These are phyloP conservation scores for Aspergillus jensenii DNA, from an alignment of 2,329 filamentous ascomycete genomes.

Conservation along the genomic window DNA sequence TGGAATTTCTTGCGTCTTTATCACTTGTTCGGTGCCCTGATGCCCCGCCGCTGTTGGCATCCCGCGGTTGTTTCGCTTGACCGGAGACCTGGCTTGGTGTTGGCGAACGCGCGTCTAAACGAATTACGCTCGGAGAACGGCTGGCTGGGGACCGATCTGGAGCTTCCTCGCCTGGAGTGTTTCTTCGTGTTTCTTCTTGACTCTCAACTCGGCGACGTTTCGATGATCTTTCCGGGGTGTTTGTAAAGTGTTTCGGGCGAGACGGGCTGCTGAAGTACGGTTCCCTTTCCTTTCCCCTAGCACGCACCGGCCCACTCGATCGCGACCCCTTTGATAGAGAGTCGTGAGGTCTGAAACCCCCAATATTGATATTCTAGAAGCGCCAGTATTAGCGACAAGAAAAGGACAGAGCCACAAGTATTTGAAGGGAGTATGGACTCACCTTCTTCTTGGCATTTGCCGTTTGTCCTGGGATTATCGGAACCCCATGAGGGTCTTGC, in stretches of 20 bases:
- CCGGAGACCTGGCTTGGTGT: conserved; percentile 18
- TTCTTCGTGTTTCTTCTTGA: conserved; percentile 4
- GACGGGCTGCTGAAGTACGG: conserved; percentile 7
- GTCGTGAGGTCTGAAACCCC: conserved; percentile 24
- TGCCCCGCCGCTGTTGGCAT: not conserved
- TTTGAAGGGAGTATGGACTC: not conserved
- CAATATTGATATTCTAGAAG: conserved; percentile 3
- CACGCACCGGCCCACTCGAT: conserved; percentile 35
- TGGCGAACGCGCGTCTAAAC: conserved; percentile 20
- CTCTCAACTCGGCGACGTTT: conserved; percentile 32
- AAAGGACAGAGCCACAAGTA: no score
- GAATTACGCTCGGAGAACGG: conserved; percentile 8
- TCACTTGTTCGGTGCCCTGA: conserved; percentile 25
- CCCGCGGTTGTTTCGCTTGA: conserved; percentile 1
- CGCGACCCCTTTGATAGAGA: conserved; percentile 25
- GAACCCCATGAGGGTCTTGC: conserved; percentile 21
- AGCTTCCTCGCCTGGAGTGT: conserved; percentile 22
- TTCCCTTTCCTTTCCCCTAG: conserved; percentile 17
- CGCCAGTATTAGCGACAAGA: not conserved
- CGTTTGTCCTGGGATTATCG: conserved; percentile 30
- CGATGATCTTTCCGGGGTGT: conserved; percentile 20
- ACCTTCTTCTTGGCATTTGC: conserved; percentile 23
- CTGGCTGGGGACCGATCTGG: conserved; percentile 6
- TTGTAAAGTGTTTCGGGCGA: conserved; percentile 12
- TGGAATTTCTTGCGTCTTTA: conserved; percentile 11